Percentiles rank a stretch among this genome's conserved stretches.
phyloP scores from a whole-genome alignment of 768 basidiomycete genomes.

The Tephrocybe rancida region DNA sequence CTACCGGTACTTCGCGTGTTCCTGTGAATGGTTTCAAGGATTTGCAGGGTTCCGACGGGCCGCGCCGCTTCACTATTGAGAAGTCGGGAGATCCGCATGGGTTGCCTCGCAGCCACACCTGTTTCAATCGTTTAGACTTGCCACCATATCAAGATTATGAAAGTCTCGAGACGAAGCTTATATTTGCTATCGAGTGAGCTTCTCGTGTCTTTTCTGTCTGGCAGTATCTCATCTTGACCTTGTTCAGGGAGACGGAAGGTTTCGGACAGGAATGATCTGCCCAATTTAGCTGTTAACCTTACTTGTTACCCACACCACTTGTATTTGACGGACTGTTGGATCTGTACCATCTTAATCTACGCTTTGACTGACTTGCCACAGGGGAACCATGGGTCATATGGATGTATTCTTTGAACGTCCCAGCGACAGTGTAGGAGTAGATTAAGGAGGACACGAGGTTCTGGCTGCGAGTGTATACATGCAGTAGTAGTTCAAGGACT shows the following conservation, averaged over 20 bases:
- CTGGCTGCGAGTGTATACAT: no score
- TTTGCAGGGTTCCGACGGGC: constrained; percentile 91
- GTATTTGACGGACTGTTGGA: neutral
- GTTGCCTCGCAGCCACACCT: constrained; percentile 89
- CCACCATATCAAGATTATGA: constrained; percentile 91
- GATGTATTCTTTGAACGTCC: neutral
- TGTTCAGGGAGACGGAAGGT: constrained; percentile 76
- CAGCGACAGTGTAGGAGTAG: no score
- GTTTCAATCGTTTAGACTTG: constrained; percentile 89
- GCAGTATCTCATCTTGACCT: neutral
- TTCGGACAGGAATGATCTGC: constrained; percentile 61
- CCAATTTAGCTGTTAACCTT: neutral
- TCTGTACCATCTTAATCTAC: constrained; percentile 9
- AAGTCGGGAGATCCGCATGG: constrained; percentile 90
- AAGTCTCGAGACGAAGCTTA: constrained; percentile 82
- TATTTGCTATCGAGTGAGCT: constrained; percentile 81
- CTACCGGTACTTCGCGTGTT: constrained; percentile 82
- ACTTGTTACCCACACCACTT: neutral
- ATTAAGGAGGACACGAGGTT: no score
- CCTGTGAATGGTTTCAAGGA: constrained; percentile 96
- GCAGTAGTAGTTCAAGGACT: no score
- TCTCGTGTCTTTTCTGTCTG: neutral
- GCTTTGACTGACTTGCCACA: neutral
- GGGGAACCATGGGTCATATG: no score
- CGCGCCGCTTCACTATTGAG: constrained; percentile 91